Base-by-base conservation (phyloP, 2,329 filamentous ascomycete species). In the Colletotrichum magnum region DNA sequence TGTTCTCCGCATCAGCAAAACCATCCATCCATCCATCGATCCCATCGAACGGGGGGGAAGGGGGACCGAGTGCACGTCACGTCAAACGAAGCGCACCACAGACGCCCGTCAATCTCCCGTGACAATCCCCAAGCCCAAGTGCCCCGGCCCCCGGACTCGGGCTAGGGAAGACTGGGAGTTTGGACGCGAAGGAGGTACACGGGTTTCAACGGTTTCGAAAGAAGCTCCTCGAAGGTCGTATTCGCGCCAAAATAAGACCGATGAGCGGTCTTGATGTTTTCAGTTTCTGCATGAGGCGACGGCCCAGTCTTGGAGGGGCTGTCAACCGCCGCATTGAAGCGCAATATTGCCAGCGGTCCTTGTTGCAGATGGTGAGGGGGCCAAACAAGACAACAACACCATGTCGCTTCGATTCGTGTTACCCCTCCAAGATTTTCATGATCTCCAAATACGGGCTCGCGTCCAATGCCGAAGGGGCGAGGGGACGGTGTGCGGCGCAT, bases 201-300 rank as follows among this genome's bases (percentile, higher is more conserved):
- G 50, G 58, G 62, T 61, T 69, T 61, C 62, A 66, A 69, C 62
- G 62, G 67, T 66, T 69, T 69, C 67, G 67, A 57, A 43, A 58
- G 50, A 69, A 41, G 45, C 43, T 48, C 62, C 62, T 69, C 50
- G 43, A 66, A 60, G 36, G 62, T 61, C 24, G 56, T 57, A 67
- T 57, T 57, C 13, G 18, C 47, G 12, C 47, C 47, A 43, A 43
- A 43, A 43, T 43, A 15, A 43, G 41, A 45, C 56, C 48, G 24
- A 26, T 13, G 18, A 26, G 28, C 26, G 4, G 39, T 28, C 7
- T 21, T 9, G 7, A n/a, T 48, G 26, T 56, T 58, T 51, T 32
- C 16, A 24, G 56, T 45, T 53, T 21, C 54, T 57, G 62, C 66
- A 61, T 53, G 43, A 67, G 10, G 51, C 61, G 45, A 15, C 16